Evolutionary conservation across 345 rosid species (phyloP).

Genomic region (Salix viminalis): DNA sequence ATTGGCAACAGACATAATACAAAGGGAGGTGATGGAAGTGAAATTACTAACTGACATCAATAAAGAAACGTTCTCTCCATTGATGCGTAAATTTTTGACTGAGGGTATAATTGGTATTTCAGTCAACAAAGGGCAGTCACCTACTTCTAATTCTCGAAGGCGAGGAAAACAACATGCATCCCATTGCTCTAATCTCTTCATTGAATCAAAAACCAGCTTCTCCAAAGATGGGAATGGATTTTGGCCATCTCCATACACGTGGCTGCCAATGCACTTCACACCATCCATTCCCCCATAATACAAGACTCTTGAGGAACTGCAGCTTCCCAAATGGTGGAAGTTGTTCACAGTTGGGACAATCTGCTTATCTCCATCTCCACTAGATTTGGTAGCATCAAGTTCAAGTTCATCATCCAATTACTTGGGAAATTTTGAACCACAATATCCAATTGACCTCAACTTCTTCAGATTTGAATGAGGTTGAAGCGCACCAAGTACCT

Average conservation of each 20-base stretch:
- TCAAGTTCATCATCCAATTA: background rate
- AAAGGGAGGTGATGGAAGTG: background rate
- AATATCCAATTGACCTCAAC: background rate
- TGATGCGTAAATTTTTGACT: background rate
- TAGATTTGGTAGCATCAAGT: background rate
- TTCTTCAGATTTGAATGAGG: slow-evolving; percentile 3
- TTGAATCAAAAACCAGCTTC: background rate
- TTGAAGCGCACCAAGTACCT: background rate
- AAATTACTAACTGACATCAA: background rate
- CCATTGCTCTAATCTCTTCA: background rate
- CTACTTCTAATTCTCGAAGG: background rate
- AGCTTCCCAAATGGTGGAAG: slow-evolving; percentile 13
- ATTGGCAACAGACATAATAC: no score
- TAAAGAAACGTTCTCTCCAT: background rate
- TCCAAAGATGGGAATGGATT: background rate
- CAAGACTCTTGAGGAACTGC: background rate
- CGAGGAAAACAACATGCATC: background rate
- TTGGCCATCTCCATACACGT: background rate
- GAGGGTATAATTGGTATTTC: background rate
- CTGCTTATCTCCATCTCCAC: background rate
- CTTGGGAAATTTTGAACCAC: slow-evolving; percentile 5
- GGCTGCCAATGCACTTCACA: background rate
- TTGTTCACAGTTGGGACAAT: background rate
- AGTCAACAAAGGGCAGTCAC: background rate
- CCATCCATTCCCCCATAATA: background rate